Evolutionary conservation across 768 basidiomycete species (phyloP), one percentile per base, ranked within the genome.

Genomic region (Pulveroboletus sp.): DNA sequence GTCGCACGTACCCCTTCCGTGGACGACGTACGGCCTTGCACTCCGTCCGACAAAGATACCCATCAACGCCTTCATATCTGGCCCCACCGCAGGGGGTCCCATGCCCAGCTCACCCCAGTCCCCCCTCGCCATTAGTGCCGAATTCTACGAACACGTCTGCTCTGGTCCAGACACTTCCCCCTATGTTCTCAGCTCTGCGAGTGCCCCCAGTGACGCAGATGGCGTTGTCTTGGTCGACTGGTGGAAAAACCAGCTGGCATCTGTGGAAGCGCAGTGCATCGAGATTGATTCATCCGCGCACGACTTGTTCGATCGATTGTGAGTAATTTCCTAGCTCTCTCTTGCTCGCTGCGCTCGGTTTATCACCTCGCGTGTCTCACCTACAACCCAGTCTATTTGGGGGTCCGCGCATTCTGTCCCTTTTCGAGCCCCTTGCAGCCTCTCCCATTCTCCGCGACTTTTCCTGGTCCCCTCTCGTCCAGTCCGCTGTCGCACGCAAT

Each of bases 41-140:
- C 68, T 82, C 46, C 73, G 81, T 18, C 75, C 78, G 5, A 69
- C 75, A 0, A 69, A 71, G 5, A 71, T 82, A 40, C 83, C 83
- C 0, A 58, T 84, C 36, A 80, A 82, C 40, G 79, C 82, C 1
- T 79, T 82, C 53, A 69, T 84, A 17, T 70, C 75, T 0, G 81
- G 83, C 0, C 79, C 81, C 5, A 70, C 77, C 1, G 78, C 79
- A 4, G 81, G 82, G 1, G 78, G 73, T 0, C 66, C 71, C 26
- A 67, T 69, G 52, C 46, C 67, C 6, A 32, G 60, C 4, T 51
- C 64, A 9, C 54, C 57, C 37, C 18, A 46, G 49, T 28, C 54
- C 26, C 50, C 71, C 2, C 63, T 69, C 12, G 73, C 81, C 0
- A 65, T 84, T 24, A 77, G 70, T 30, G 69, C 73, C 1, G 72